phyloP scores from a whole-genome alignment of 1,284 basidiomycete genomes.

The Vanrija sp. region DNA sequence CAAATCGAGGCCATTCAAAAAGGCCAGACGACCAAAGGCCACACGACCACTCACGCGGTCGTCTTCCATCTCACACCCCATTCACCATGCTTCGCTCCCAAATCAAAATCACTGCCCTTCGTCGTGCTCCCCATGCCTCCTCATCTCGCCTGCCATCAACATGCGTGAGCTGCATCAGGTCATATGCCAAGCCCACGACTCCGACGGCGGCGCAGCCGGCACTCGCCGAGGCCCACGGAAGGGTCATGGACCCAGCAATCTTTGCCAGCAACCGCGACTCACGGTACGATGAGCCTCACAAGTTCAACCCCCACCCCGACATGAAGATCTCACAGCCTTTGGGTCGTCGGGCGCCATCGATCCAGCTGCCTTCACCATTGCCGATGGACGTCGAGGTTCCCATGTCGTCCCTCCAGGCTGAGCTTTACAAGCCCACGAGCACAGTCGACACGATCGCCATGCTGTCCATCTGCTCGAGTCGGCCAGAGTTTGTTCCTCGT shows the following conservation, averaged over 20 bases:
- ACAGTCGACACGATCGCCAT: constrained; percentile 43
- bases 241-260: too few relatives aligned
- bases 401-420: constrained; percentile 18
- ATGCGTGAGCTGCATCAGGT: background rate
- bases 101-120: constrained; percentile 5
- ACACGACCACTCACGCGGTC: too few relatives aligned
- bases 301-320: constrained; percentile 4
- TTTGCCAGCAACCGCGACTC: too few relatives aligned
- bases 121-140: constrained; percentile 1
- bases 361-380: constrained; percentile 29
- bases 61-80: background rate
- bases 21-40: too few relatives aligned
- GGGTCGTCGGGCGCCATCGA: background rate
- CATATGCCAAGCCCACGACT: constrained; percentile 7
- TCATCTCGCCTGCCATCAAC: background rate
- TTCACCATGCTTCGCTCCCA: constrained; percentile 16
- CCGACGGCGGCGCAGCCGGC: constrained; percentile 5
- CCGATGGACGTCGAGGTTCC: constrained; percentile 21
- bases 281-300: constrained; percentile 1
- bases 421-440: constrained; percentile 39
- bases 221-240: background rate
- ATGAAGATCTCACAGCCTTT: too few relatives aligned
- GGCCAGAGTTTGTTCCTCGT: constrained; percentile 40
- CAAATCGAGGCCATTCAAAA: too few relatives aligned
- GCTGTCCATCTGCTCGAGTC: constrained; percentile 44